Base-by-base conservation (phyloP, 176 grass and related monocot genomes). In the Melocanna baccifera region DNA sequence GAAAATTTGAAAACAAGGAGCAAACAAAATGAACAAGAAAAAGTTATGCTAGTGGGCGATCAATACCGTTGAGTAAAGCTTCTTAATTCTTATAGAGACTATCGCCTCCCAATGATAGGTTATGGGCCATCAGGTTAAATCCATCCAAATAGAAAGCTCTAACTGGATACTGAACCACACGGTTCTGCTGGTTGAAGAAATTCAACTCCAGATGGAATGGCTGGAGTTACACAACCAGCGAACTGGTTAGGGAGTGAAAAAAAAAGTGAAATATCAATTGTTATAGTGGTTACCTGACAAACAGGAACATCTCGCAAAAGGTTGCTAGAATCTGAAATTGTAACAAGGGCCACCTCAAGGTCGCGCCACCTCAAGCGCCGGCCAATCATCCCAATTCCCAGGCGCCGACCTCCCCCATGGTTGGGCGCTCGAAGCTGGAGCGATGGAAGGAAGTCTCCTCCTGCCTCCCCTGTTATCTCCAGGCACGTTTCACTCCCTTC, bases 41-140 rank as follows among this genome's bases (percentile, higher is more conserved):
- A 67, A 9, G 47, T 53, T 81, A 18, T 26, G 47, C 73, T 64
- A 76, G 51, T 71, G 34, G 59, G 34, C 23, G 10, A 72, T 76
- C 61, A 78, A 37, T 96, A 98, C 96, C 78, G 91, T 94, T 26
- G 93, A 92, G 69, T 96, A 98, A 85, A 98, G 89, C 90, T 96
- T 98, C 89, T n/a, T n/a, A n/a, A n/a, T n/a, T n/a, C n/a, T 98
- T 98, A 77, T 98, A 98, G 16, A 98, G 83, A 89, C 94, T 98
- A 70, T 98, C 96, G 32, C 91, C 86, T 62, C 96, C 96, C 19
- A 93, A 93, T 74, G 96, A 87, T 64, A 98, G 84, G 73, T 95
- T 95, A 88, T 96, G 92, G 77, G 93, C 93, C 96, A 95, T 98
- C 45, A 98, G 86, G 86, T 98, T 95, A 79, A 98, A 89, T 84